A percentile compares a stretch with the other conserved stretches of the same genome.
These are phyloP conservation scores for Globisporangium canariense DNA, from an alignment of 352 stramenopile genomes.

Conservation along the genomic window DNA sequence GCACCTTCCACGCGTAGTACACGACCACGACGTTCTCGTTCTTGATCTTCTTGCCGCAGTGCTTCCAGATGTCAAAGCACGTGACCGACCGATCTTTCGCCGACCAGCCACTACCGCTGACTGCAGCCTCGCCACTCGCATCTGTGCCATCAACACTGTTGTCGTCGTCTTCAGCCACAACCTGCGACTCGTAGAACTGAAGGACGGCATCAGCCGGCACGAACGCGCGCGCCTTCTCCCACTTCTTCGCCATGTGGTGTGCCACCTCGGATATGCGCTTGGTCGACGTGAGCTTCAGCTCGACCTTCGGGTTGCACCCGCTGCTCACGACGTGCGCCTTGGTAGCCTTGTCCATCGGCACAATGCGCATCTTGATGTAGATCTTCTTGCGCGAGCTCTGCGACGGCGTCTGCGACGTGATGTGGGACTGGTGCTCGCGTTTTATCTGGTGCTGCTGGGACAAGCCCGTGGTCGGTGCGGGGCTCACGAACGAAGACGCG, in stretches of 20 bases:
- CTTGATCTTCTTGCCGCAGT: conserved; percentile 52
- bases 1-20: conserved; percentile 50
- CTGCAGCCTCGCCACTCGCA: neutral
- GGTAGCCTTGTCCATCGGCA: conserved; percentile 62
- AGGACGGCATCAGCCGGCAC: conserved; percentile 26
- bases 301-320: conserved; percentile 71
- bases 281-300: conserved; percentile 74
- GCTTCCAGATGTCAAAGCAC: conserved; percentile 74
- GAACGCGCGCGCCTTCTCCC: conserved; percentile 41
- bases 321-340: conserved; percentile 39
- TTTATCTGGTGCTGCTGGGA: conserved; percentile 5
- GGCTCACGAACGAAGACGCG: conserved; percentile 31
- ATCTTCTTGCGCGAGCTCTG: conserved; percentile 67
- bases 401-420: conserved; percentile 46
- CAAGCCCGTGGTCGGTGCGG: conserved; percentile 17
- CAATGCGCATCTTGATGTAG: conserved; percentile 82
- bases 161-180: conserved; percentile 2
- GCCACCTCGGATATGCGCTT: conserved; percentile 77
- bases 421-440: neutral
- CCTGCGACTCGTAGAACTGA: conserved; percentile 57
- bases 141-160: neutral
- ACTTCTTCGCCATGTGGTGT: conserved; percentile 79
- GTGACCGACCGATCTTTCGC: conserved; percentile 41
- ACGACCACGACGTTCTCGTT: conserved; percentile 74
- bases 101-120: conserved; percentile 29